A percentile compares a stretch with the other conserved stretches of the same genome.
phyloP scores from a whole-genome alignment of 768 basidiomycete genomes.

The Podaxis rugospora region DNA sequence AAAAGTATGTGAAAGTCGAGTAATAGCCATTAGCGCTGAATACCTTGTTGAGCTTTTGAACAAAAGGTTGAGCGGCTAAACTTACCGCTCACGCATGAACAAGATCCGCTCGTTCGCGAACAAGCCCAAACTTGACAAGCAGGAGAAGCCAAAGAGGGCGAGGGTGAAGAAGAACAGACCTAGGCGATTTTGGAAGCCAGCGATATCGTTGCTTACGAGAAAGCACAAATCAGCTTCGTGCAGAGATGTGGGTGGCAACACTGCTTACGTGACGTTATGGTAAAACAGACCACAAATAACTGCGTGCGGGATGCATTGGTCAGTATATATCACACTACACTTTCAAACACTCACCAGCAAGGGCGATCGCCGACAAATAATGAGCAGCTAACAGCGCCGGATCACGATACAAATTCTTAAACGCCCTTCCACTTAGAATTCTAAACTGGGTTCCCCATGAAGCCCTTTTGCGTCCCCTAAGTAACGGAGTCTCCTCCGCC shows the following conservation, averaged over 20 bases:
- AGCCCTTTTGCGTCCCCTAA: conserved; percentile 76
- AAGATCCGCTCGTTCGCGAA: conserved; percentile 95
- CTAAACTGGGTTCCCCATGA: conserved; percentile 88
- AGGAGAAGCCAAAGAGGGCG: conserved; percentile 96
- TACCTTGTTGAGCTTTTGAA: background rate
- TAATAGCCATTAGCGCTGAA: conserved; percentile 95
- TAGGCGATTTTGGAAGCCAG: conserved; percentile 94
- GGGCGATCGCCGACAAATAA: conserved; percentile 76
- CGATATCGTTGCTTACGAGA: conserved; percentile 72
- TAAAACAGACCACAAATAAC: conserved; percentile 94
- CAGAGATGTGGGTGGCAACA: background rate
- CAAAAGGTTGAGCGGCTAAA: background rate
- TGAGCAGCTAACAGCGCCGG: conserved; percentile 89
- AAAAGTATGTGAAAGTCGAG: conserved; percentile 93
- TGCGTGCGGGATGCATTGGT: conserved; percentile 21
- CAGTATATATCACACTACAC: conserved; percentile 1
- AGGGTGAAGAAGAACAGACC: conserved; percentile 97
- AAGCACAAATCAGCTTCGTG: background rate
- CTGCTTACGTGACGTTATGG: conserved; percentile 73
- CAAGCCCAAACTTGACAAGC: conserved; percentile 86
- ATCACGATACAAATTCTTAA: conserved; percentile 97
- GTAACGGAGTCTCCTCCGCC: conserved; percentile 57
- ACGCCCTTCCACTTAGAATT: conserved; percentile 92
- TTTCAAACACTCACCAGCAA: conserved; percentile 63
- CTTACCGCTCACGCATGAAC: conserved; percentile 96